Evolutionary conservation across 2,329 filamentous ascomycete genomes (phyloP).

Genomic region (Ascochyta rabiei): DNA sequence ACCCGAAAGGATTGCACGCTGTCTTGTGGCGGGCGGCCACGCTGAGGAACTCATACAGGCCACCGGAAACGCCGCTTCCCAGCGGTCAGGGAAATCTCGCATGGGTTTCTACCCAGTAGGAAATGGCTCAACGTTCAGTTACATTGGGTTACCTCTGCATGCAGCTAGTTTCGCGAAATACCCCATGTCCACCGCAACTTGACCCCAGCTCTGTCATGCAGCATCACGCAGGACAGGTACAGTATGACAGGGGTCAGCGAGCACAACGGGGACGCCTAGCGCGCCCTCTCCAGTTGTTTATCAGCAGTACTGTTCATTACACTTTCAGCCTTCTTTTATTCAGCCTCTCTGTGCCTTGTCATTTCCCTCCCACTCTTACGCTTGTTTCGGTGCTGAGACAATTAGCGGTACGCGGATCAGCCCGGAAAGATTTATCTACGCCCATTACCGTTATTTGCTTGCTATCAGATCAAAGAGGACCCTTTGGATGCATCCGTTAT

Average conservation of each 20-base stretch:
- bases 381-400: neutral
- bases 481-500: conserved; percentile 9
- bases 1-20: conserved; percentile 8
- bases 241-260: conserved; percentile 29
- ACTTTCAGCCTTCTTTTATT: conserved; percentile 8
- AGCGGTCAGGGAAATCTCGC: conserved; percentile 7
- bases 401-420: neutral
- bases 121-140: conserved; percentile 17
- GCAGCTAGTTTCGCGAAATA: conserved; percentile 24
- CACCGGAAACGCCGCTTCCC: conserved; percentile 18
- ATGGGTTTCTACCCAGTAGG: conserved; percentile 3
- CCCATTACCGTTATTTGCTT: neutral
- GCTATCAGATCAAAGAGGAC: neutral
- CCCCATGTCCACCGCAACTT: conserved; percentile 30
- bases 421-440: neutral
- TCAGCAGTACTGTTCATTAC: conserved; percentile 20
- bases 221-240: conserved; percentile 27
- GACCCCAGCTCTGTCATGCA: conserved; percentile 25
- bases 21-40: conserved; percentile 4
- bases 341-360: neutral
- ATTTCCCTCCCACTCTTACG: neutral
- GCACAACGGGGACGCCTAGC: conserved; percentile 21
- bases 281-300: conserved; percentile 21
- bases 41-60: conserved; percentile 13
- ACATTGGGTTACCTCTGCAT: conserved; percentile 23